Conservation (phyloP, 495 filamentous ascomycete genomes). For the Astrothelium subdiscretum region DNA sequence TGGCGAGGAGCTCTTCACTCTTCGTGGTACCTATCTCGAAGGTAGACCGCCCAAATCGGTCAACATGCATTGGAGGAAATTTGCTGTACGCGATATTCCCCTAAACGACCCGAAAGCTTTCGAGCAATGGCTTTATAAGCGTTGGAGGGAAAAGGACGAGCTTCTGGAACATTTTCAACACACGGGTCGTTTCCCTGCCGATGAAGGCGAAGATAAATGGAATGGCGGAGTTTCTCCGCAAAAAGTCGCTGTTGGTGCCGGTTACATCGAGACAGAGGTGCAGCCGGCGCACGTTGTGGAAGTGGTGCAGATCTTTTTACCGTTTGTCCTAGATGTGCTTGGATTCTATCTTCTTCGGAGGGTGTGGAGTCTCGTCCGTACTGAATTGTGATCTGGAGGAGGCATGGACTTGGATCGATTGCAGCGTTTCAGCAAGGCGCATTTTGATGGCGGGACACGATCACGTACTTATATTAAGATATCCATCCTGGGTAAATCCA, state of each 20-base stretch:
- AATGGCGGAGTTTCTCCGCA: conserved; percentile 16
- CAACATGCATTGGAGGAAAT: conserved; percentile 76
- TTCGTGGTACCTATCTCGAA: conserved; percentile 60
- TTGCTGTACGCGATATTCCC: conserved; percentile 54
- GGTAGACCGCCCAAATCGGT: conserved; percentile 71
- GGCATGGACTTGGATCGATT: background rate
- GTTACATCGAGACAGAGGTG: conserved; percentile 50
- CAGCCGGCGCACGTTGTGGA: conserved; percentile 36
- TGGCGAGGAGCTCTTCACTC: conserved; percentile 65
- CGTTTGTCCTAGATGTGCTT: conserved; percentile 10
- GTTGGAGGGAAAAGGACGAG: conserved; percentile 73
- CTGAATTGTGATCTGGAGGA: background rate
- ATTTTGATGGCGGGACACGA: background rate
- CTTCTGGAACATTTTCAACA: conserved; percentile 58
- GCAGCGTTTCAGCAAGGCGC: background rate
- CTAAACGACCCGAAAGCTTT: conserved; percentile 50
- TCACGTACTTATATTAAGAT: background rate
- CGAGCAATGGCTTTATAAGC: conserved; percentile 58
- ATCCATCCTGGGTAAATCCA: background rate
- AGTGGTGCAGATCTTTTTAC: conserved; percentile 28
- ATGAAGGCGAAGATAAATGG: conserved; percentile 34
- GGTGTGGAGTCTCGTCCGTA: background rate
- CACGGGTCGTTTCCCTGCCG: conserved; percentile 60
- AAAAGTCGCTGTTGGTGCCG: conserved; percentile 25
- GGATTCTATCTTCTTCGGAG: background rate